Evolutionary conservation across 2,329 filamentous ascomycete species (phyloP).

Genomic region (Ceratocystis eucalypticola): DNA sequence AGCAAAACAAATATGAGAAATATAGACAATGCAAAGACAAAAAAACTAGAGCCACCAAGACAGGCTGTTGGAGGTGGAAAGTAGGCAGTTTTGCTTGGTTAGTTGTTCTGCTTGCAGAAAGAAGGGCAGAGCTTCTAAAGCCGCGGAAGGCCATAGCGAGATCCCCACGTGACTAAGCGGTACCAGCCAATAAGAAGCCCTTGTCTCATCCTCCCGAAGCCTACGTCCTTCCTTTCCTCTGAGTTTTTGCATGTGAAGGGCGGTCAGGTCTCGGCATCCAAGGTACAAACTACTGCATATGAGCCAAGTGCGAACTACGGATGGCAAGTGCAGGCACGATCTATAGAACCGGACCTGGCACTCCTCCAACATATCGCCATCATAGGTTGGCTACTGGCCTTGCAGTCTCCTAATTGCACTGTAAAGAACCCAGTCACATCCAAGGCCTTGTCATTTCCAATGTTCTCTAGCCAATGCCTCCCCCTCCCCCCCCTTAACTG

Average conservation of each 20-base stretch:
- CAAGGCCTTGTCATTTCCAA: background rate
- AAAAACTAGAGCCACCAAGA: too few species aligned
- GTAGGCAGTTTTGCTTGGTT: background rate
- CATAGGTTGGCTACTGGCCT: too few species aligned
- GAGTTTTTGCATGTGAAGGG: background rate
- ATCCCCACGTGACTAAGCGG: slow-evolving; percentile 4
- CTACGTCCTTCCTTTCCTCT: background rate
- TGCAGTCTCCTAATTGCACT: background rate
- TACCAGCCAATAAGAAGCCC: background rate
- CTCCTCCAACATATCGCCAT: background rate
- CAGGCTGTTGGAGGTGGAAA: background rate
- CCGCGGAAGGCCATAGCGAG: background rate
- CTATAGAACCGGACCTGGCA: background rate
- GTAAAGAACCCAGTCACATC: background rate
- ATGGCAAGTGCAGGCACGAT: background rate
- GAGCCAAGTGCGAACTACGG: background rate
- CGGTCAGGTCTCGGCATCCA: background rate
- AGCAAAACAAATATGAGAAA: too few species aligned
- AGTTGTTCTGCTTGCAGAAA: background rate
- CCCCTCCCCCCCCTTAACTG: background rate
- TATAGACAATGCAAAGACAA: too few species aligned
- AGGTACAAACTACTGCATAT: background rate
- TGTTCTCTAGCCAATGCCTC: background rate
- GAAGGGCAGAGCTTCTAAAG: background rate
- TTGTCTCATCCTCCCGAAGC: slow-evolving; percentile 1